A percentile compares a stretch with the other conserved stretches of the same genome.
Conservation (phyloP, 2,329 filamentous ascomycete species). For the Penicillium digitatum region DNA sequence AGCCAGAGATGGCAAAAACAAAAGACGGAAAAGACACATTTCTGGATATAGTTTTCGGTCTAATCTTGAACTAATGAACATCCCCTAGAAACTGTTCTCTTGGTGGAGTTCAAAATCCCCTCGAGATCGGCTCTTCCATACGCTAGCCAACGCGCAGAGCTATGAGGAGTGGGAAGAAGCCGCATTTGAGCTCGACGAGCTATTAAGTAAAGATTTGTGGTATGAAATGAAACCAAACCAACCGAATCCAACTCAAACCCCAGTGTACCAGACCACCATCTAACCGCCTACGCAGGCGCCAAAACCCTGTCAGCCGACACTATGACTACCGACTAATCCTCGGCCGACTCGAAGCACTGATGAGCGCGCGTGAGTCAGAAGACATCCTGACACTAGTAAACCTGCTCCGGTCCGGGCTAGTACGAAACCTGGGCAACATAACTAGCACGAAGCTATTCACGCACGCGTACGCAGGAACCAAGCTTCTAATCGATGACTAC, state of each 20-base stretch:
- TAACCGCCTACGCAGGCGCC: constrained; percentile 57
- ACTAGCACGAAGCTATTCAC: constrained; percentile 77
- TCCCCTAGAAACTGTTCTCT: constrained; percentile 59
- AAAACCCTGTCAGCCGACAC: constrained; percentile 72
- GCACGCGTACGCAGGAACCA: constrained; percentile 80
- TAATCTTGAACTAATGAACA: neutral
- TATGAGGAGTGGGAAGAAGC: constrained; percentile 85
- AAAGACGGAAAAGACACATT: neutral
- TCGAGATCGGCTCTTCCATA: constrained; percentile 62
- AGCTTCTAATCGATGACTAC: constrained; percentile 86
- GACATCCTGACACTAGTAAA: constrained; percentile 74
- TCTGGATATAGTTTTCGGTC: neutral
- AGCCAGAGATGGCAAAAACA: neutral
- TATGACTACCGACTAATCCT: constrained; percentile 86
- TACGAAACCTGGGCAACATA: constrained; percentile 90
- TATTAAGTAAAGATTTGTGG: constrained; percentile 78
- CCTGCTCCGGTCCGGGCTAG: constrained; percentile 68
- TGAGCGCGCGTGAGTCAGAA: constrained; percentile 63
- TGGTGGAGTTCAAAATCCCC: constrained; percentile 66
- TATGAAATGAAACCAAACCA: constrained; percentile 28
- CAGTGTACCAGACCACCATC: neutral
- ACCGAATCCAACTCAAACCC: neutral
- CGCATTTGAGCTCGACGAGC: constrained; percentile 76
- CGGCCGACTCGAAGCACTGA: constrained; percentile 67
- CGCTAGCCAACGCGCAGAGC: constrained; percentile 61